A percentile compares a stretch with the other conserved stretches of the same genome.
Conservation (phyloP, 768 basidiomycete genomes). For the Kwoniella dejecticola region DNA sequence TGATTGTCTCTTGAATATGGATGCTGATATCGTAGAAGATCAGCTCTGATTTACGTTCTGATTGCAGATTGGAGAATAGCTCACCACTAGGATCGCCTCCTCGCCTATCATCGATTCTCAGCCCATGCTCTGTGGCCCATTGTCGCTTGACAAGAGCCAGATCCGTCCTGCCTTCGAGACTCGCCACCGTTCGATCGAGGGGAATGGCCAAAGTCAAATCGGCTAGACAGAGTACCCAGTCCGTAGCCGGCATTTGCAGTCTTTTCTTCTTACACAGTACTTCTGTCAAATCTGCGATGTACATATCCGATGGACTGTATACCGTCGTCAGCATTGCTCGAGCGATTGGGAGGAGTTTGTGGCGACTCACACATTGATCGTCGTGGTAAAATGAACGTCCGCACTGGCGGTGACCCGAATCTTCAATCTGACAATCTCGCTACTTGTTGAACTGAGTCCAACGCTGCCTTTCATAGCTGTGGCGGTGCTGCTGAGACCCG, state of each 20-base stretch:
- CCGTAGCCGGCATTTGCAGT: slow-evolving; percentile 40
- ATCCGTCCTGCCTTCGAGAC: slow-evolving; percentile 82
- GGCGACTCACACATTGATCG: slow-evolving; percentile 80
- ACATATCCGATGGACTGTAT: slow-evolving; percentile 73
- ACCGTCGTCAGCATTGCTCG: neutral
- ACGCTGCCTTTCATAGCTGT: slow-evolving; percentile 55
- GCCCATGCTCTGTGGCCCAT: slow-evolving; percentile 71
- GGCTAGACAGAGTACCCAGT: slow-evolving; percentile 60
- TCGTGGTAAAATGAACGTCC: slow-evolving; percentile 82
- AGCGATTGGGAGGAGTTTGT: no score
- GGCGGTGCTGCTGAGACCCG: slow-evolving; percentile 16
- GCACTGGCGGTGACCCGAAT: slow-evolving; percentile 77
- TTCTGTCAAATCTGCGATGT: slow-evolving; percentile 94
- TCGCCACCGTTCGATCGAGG: slow-evolving; percentile 93
- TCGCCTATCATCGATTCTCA: slow-evolving; percentile 66
- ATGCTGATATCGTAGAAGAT: slow-evolving; percentile 63
- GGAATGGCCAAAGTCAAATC: slow-evolving; percentile 67
- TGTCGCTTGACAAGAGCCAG: slow-evolving; percentile 76
- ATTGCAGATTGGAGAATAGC: neutral
- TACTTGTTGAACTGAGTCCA: slow-evolving; percentile 53
- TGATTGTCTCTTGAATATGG: slow-evolving; percentile 86
- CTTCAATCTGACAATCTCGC: slow-evolving; percentile 71
- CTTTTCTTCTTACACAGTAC: slow-evolving; percentile 57
- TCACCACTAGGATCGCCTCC: slow-evolving; percentile 86
- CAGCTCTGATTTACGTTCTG: no score